Evolutionary conservation across 148 eudicot genomes (phyloP), one percentile per base, ranked within the genome.

Genomic region (Pouteria glomerata): DNA sequence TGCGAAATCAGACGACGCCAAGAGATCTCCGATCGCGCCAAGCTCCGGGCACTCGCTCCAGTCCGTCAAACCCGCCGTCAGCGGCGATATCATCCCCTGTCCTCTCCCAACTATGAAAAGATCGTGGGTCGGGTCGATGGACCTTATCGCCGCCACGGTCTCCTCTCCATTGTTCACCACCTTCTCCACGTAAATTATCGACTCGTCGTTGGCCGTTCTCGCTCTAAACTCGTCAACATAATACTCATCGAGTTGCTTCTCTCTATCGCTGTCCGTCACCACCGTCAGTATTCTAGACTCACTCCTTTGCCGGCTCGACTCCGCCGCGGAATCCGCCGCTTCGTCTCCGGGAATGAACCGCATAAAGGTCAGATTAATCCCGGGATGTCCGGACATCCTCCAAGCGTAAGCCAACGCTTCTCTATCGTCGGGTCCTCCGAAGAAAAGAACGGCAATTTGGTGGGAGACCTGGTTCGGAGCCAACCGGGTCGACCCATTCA

Each of bases 41-140:
- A 94, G 85, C 71, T 94, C 98, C 1, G 96, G 97, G 66, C 98
- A 94, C 81, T 94, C 98, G 34, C 97, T 91, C 97, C 95, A 89
- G 66, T 91, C 98, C 0, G 96, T 94, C n/a, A 94, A 75, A 73
- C 98, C 97, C 0, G 91, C 88, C n/a, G 93, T 91, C 10, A 94
- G 78, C 8, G 93, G 93, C 2, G 95, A 89, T 29, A 83, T 57
- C 73, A 77, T 76, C 7, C 95, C 98, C 48, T 85, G 86, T 11
- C 98, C 96, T 73, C 96, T 74, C 19, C 98, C 98, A 0, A 91
- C 96, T 66, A 94, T 80, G 76, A 82, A 91, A 12, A 94, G 78
- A 68, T 91, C 93, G 70, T 89, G 87, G 13, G 45, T 58, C 2
- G 55, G 69, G n/a, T 85, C 93, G 1, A 91, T 81, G 26, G 90